Evolutionary conservation across 441 rosid species (phyloP), one percentile per base, ranked within the genome.

Genomic region (Viola pubescens): DNA sequence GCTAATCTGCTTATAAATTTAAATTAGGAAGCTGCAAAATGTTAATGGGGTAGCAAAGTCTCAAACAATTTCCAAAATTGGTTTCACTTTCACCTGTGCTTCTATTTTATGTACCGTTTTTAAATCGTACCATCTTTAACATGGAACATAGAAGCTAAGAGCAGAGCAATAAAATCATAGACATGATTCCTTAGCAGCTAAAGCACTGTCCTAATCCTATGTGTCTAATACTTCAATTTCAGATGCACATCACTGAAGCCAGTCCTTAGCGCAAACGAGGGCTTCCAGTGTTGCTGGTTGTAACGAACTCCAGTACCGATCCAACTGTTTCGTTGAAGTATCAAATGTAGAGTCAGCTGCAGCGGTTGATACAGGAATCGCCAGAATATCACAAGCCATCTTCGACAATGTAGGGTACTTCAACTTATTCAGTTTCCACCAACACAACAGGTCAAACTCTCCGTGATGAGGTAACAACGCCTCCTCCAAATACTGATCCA

Each of bases 361-460:
- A 41, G 75, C 89, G 9, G 89, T 84, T 4, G 83, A 85, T 19
- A 85, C 91, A 0, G 84, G 85, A 38, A 86, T 65, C 3, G 82
- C 67, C 59, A 91, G 72, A 12, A 88, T 77, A 66, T 88, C 96
- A 1, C 95, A 75, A 54, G 95, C 91, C 96, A 91, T 85, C 75
- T 82, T 85, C 0, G 87, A 84, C 48, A 91, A 84, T 5, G 86
- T 88, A 0, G 97, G 97, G 61, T 74, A 88, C 76, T 88, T 86
- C 65, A 84, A 56, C 76, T 81, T 88, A 74, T 90, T 84, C 69
- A 77, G 79, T 67, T 88, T 88, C 96, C 96, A 91, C 97, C 96
- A 91, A 53, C 83, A 84, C 26, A 86, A 70, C 19, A 88, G 81
- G 62, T 88, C 85, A 49, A 91, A 81, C 64, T 88, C 96, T 19